Percentiles rank a stretch among this genome's conserved stretches.
Conservation (phyloP, 352 stramenopile genomes). For the Pythium coloratum region DNA sequence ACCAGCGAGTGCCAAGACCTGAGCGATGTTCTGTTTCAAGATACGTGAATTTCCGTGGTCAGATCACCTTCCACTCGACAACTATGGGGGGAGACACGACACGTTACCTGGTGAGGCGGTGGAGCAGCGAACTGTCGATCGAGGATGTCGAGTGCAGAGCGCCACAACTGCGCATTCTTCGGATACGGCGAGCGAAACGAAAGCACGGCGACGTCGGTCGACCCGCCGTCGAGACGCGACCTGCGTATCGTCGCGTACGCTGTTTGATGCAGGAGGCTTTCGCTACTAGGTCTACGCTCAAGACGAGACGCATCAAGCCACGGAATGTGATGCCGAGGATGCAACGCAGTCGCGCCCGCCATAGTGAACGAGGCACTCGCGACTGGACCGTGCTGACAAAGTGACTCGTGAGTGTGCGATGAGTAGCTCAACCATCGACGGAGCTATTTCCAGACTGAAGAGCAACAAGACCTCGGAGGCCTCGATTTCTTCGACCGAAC, state of each 20-base stretch:
- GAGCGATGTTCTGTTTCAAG: constrained; percentile 38
- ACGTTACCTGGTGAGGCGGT: constrained; percentile 39
- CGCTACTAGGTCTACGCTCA: neutral
- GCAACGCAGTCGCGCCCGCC: neutral
- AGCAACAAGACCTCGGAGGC: neutral
- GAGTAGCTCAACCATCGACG: neutral
- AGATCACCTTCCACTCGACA: neutral
- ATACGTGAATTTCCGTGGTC: neutral
- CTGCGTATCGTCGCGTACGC: constrained; percentile 38
- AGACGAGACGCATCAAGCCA: constrained; percentile 9
- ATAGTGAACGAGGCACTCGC: too few relatives aligned
- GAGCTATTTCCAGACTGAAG: neutral
- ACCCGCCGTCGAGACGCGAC: constrained; percentile 22
- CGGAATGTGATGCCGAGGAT: constrained; percentile 2
- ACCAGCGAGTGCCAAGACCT: constrained; percentile 41
- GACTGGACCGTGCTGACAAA: neutral
- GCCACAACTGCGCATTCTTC: constrained; percentile 43
- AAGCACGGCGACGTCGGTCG: constrained; percentile 32
- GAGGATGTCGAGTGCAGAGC: constrained; percentile 30
- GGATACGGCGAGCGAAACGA: constrained; percentile 36
- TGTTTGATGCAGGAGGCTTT: constrained; percentile 32
- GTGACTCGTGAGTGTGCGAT: neutral
- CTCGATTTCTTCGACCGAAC: too few relatives aligned
- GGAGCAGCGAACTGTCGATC: constrained; percentile 28
- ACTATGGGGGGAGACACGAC: neutral